Evolutionary conservation across 1,284 basidiomycete genomes (phyloP).

Genomic region (Trichosporon ovoides): DNA sequence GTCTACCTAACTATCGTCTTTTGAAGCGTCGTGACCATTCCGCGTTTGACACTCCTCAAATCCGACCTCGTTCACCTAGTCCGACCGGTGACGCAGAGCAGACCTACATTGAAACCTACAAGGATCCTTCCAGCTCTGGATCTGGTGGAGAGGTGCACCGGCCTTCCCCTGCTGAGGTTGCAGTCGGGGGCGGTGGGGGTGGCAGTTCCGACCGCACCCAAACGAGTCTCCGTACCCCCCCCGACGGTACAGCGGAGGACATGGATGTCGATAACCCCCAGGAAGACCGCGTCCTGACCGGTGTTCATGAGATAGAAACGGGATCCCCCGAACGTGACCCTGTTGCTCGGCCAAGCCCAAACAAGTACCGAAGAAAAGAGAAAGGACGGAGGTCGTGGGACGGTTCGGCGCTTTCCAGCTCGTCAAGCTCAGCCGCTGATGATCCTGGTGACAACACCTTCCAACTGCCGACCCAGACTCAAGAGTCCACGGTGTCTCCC

Average conservation of each 20-base stretch:
- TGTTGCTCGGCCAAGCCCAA: not conserved
- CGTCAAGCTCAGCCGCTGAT: slow-evolving; percentile 12
- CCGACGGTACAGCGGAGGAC: not conserved
- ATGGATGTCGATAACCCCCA: not conserved
- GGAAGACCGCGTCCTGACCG: not conserved
- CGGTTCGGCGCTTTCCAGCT: not conserved
- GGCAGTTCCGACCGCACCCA: not conserved
- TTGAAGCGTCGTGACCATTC: not conserved
- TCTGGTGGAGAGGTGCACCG: not conserved
- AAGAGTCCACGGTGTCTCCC: not conserved
- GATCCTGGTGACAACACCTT: slow-evolving; percentile 27
- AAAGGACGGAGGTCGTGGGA: not conserved
- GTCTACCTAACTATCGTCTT: not conserved
- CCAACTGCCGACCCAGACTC: not conserved
- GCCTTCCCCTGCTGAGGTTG: not conserved
- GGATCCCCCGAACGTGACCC: not conserved
- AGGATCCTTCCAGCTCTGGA: not conserved
- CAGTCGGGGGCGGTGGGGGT: no score
- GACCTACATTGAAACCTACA: not conserved
- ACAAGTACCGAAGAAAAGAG: not conserved
- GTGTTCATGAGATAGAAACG: not conserved
- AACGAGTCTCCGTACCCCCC: not conserved
- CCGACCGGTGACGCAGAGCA: not conserved
- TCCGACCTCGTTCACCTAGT: not conserved
- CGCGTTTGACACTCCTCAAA: not conserved